These are phyloP conservation scores for Dicorynia guianensis DNA, from an alignment of 306 rosid genomes.

Conservation along the genomic window DNA sequence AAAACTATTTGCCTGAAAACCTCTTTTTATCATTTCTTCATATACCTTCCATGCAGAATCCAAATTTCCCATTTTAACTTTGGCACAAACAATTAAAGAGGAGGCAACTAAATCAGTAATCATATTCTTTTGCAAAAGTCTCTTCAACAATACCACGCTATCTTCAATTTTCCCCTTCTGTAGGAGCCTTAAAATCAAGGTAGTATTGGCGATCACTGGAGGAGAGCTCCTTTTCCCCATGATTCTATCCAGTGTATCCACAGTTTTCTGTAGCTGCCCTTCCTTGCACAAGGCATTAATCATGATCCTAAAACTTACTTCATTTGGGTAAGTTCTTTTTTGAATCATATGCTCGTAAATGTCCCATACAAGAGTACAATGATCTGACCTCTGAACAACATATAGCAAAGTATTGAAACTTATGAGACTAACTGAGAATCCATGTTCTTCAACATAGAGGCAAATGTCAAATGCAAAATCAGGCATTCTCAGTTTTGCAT, in stretches of 20 bases:
- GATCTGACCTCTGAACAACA: slow-evolving; percentile 59
- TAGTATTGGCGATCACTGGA: slow-evolving; percentile 60
- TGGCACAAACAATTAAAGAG: slow-evolving; percentile 65
- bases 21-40: slow-evolving; percentile 72
- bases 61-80: slow-evolving; percentile 53
- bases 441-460: slow-evolving; percentile 53
- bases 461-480: slow-evolving; percentile 61
- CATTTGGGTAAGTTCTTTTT: slow-evolving; percentile 60
- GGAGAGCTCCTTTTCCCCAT: slow-evolving; percentile 62
- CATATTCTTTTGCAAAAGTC: slow-evolving; percentile 78
- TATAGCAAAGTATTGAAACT: slow-evolving; percentile 72
- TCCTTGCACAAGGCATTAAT: slow-evolving; percentile 75
- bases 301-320: slow-evolving; percentile 60
- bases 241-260: slow-evolving; percentile 63
- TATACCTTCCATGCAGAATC: slow-evolving; percentile 53
- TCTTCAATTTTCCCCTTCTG: slow-evolving; percentile 62
- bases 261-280: slow-evolving; percentile 63
- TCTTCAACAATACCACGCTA: slow-evolving; percentile 63
- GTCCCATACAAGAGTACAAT: slow-evolving; percentile 57
- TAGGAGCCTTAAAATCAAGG: slow-evolving; percentile 61
- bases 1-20: slow-evolving; percentile 70
- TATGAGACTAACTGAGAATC: slow-evolving; percentile 54
- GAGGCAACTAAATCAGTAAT: slow-evolving; percentile 65
- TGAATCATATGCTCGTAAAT: slow-evolving; percentile 78
- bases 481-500: slow-evolving; percentile 62